Base-by-base conservation (phyloP, 1,284 basidiomycete species). In the Ganoderma lucidum region DNA sequence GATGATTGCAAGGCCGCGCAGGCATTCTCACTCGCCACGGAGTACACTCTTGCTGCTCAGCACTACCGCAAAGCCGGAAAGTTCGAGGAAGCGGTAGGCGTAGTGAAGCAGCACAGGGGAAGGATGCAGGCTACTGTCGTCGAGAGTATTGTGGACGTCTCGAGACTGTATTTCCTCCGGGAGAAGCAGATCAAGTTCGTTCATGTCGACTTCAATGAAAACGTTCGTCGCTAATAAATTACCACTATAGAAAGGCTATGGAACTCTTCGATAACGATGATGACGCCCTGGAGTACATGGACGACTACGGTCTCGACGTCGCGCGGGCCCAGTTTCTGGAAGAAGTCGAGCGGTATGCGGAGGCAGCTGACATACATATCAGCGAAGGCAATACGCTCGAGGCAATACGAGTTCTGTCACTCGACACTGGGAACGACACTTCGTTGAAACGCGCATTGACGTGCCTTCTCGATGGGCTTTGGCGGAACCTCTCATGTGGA, bases 361-460 rank as follows among this genome's bases (percentile, higher is more conserved):
- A 91, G 39, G 90, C 90, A 0, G 90, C 89, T 0, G 82, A 88
- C 17, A 75, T 90, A 19, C 85, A 89, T 71, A 75, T 89, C 2
- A 75, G 77, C 1, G 85, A 89, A 76, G 88, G 88, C 28, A 82
- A 84, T 1, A 78, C 75, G 1, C 51, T 85, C 1, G 81, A 87
- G 30, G 91, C 88, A 0, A 85, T 90, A 42, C 73, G 74, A 4
- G 75, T 86, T 1, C 80, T 90, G 53, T 72, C 90, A 23, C 75
- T 78, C 61, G 84, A 85, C 61, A 68, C 45, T 1, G 45, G 65
- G 0, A 71, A 76, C 28, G 23, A 58, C 1, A 42, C 67, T 6
- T 74, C 78, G 15, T 48, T 65, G 12, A 51, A 66, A 12, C 65
- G 70, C n/a, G 78, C 79, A 37, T 66, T 72, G 15, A 65, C 68